Evolutionary conservation across 208 protist species (phyloP).

Genomic region (Acanthamoeba rhysodes): DNA sequence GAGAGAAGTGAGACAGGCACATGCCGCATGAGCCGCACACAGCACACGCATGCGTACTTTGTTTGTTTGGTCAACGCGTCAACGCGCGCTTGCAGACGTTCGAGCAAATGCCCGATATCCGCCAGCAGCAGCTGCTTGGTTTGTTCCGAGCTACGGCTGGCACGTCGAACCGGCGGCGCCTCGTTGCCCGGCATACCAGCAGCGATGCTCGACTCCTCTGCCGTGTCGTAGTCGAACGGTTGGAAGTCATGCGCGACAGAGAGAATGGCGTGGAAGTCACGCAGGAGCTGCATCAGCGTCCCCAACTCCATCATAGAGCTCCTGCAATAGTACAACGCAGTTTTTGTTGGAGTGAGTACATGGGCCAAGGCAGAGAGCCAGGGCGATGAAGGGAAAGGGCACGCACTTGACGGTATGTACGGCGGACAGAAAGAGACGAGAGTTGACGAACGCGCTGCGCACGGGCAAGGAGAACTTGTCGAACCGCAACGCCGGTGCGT

Average conservation of each 20-base stretch:
- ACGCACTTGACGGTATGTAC: background rate
- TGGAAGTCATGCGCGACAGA: background rate
- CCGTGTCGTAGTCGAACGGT: background rate
- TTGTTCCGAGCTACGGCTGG: background rate
- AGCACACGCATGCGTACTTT: background rate
- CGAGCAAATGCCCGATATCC: background rate
- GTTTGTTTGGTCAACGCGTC: background rate
- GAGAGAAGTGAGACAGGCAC: background rate
- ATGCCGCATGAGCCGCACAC: background rate
- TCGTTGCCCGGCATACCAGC: background rate
- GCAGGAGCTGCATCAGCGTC: background rate
- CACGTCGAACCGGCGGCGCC: background rate
- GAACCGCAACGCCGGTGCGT: background rate
- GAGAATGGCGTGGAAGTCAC: background rate
- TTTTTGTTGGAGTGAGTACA: too few species aligned
- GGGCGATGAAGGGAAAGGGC: background rate
- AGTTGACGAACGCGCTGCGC: constrained; percentile 60
- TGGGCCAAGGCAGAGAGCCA: background rate
- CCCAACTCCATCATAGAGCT: background rate
- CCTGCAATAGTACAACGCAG: background rate
- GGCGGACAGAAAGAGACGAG: background rate
- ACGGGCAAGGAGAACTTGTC: background rate
- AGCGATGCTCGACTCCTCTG: background rate
- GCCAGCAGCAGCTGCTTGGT: background rate
- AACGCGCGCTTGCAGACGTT: background rate